Evolutionary conservation across 1,139 yeast genomes (phyloP).

Genomic region (Scheffersomyces illinoinensis): DNA sequence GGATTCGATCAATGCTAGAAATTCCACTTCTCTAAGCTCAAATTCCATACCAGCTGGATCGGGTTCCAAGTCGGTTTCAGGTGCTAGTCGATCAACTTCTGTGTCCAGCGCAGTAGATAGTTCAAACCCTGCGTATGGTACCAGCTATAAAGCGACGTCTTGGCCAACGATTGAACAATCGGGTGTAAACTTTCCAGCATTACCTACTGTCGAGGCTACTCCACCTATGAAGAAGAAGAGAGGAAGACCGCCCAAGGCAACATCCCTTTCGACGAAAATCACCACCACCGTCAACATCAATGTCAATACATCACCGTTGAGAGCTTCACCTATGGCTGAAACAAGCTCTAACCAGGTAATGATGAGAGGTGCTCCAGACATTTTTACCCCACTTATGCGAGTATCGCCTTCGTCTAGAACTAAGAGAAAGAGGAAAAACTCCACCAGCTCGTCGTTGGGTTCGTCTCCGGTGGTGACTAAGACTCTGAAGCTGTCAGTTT

Average conservation of each 20-base stretch:
- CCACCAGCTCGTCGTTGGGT: constrained; percentile 6
- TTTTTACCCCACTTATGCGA: constrained; percentile 49
- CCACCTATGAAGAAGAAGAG: constrained; percentile 40
- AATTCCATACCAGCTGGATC: not conserved
- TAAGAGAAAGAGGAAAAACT: constrained; percentile 14
- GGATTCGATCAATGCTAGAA: not conserved
- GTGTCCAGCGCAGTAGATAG: not conserved
- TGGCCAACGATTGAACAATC: not conserved
- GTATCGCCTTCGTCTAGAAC: constrained; percentile 35
- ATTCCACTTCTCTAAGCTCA: not conserved
- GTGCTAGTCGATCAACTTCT: not conserved
- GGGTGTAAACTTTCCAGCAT: not conserved
- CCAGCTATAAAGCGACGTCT: not conserved
- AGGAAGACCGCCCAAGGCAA: constrained; percentile 51
- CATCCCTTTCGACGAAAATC: constrained; percentile 40
- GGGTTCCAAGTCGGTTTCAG: not conserved
- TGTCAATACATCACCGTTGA: constrained; percentile 34
- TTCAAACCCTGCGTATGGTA: not conserved
- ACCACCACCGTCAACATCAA: constrained; percentile 46
- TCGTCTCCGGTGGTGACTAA: constrained; percentile 6
- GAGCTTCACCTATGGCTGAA: constrained; percentile 28
- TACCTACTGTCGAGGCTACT: constrained; percentile 3
- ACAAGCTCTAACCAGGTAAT: constrained; percentile 37
- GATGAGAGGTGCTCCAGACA: constrained; percentile 47
- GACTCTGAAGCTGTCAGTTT: constrained; percentile 1